Evolutionary conservation across 495 filamentous ascomycete species (phyloP), one percentile per base, ranked within the genome.

Genomic region (Durotheca rogersii): DNA sequence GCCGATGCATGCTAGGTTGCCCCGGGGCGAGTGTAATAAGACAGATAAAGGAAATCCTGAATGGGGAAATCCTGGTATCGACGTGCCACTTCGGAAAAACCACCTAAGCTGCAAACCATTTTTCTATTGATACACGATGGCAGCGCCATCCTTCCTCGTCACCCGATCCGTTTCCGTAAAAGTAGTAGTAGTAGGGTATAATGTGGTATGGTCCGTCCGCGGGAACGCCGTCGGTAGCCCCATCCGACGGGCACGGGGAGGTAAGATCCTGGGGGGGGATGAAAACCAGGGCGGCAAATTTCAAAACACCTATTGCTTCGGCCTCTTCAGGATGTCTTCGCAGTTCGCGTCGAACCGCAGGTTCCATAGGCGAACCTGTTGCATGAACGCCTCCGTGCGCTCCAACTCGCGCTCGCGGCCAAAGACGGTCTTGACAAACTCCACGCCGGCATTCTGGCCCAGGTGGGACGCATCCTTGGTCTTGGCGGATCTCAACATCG

Each of bases 361-460:
- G 64, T 87, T 89, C 91, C 93, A 98, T 7, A 92, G 77, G n/a
- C 86, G 83, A 65, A 96, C 85, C 42, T 84, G 84, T 54, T 86
- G 82, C 93, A 97, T 96, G 71, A 97, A 78, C 71, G 85, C 86
- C 76, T 97, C 89, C n/a, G 93, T 96, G 66, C 83, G 84, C 67
- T 95, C 87, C 31, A 96, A 77, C 67, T 96, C 86, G 44, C 91
- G 84, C 64, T 96, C 93, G 51, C 87, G 83, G 57, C 93, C 94
- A 63, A 97, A 98, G 55, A 98, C 89, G 36, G 91, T 89, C 64
- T 96, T 88, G 61, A 98, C 92, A 65, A 98, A 97, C 79, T 96
- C 94, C 57, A 85, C 86, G 30, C 94, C 94, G 48, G 89, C 88
- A 65, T 90, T 89, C 78, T 90, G 88, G 60, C 93, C 94, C 76